Evolutionary conservation across 768 basidiomycete genomes (phyloP).

Genomic region (Termitomyces eurrhizus): DNA sequence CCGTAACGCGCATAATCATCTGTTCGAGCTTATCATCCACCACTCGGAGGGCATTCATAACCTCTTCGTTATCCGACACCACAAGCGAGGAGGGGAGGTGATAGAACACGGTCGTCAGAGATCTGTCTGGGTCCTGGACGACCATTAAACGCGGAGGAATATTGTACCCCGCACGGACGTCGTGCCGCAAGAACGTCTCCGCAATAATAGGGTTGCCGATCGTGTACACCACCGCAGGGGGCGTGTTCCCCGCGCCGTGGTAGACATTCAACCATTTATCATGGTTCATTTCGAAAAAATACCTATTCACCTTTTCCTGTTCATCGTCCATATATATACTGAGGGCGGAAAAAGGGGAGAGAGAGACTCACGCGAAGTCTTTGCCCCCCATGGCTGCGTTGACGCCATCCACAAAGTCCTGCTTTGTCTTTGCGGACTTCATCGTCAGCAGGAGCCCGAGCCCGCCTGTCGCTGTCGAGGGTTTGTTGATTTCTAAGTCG

Average conservation of each 20-base stretch:
- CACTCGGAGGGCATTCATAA: slow-evolving; percentile 28
- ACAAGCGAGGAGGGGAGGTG: slow-evolving; percentile 33
- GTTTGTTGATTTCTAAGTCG: slow-evolving; percentile 38
- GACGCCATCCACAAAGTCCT: slow-evolving; percentile 34
- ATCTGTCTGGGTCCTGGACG: slow-evolving; percentile 21
- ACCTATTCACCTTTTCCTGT: slow-evolving; percentile 22
- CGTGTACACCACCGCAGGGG: slow-evolving; percentile 34
- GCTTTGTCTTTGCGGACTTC: slow-evolving; percentile 24
- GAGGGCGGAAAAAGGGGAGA: too few relatives aligned
- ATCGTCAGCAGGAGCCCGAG: slow-evolving; percentile 22
- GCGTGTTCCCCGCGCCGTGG: slow-evolving; percentile 20
- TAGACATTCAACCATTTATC: slow-evolving; percentile 32
- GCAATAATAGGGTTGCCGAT: slow-evolving; percentile 36
- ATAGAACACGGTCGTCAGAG: slow-evolving; percentile 29
- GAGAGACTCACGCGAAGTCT: slow-evolving; percentile 44
- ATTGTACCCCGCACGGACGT: slow-evolving; percentile 25
- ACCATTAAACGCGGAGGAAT: slow-evolving; percentile 33
- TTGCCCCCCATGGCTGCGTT: slow-evolving; percentile 25
- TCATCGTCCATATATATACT: too few relatives aligned
- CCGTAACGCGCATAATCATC: slow-evolving; percentile 32
- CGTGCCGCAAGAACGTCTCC: slow-evolving; percentile 27
- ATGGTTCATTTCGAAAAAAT: slow-evolving; percentile 36
- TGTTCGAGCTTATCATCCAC: slow-evolving; percentile 44
- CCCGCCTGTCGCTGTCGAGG: slow-evolving; percentile 25
- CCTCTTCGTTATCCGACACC: slow-evolving; percentile 23